Conservation (phyloP, 1,284 basidiomycete species). For the Ganoderma boninense region DNA sequence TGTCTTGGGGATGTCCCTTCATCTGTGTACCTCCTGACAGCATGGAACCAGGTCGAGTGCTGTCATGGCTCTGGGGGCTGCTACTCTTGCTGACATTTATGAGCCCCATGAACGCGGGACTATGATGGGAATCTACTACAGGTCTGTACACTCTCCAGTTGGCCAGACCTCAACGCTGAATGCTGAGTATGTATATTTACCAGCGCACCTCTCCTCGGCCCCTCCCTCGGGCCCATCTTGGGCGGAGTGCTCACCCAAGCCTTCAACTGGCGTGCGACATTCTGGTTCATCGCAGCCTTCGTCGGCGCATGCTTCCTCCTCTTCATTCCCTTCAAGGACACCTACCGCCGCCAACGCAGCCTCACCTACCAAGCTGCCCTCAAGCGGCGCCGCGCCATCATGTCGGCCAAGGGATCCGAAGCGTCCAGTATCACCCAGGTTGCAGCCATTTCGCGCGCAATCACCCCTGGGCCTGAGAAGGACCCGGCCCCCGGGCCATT, state of each 20-base stretch:
- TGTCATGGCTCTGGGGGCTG: constrained; percentile 82
- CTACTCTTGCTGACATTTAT: constrained; percentile 84
- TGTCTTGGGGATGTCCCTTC: constrained; percentile 23
- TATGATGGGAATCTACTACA: constrained; percentile 82
- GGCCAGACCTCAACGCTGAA: not conserved
- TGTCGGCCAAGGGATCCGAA: constrained; percentile 32
- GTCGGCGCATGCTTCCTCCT: constrained; percentile 61
- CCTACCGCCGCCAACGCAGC: constrained; percentile 84
- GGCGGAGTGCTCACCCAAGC: constrained; percentile 75
- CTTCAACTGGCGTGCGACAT: constrained; percentile 80
- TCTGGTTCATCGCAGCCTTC: constrained; percentile 82
- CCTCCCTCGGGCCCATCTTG: constrained; percentile 75
- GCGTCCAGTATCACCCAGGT: constrained; percentile 30
- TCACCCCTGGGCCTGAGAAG: constrained; percentile 10
- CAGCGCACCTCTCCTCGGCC: constrained; percentile 52
- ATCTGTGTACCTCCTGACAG: not conserved
- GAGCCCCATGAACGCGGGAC: constrained; percentile 82
- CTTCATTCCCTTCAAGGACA: constrained; percentile 83
- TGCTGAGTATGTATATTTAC: constrained; percentile 45
- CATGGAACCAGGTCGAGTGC: constrained; percentile 67
- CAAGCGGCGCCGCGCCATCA: constrained; percentile 36
- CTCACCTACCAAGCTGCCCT: constrained; percentile 76
- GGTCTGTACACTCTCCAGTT: constrained; percentile 23
- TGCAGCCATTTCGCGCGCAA: constrained; percentile 27
- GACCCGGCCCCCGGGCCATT: not conserved